These are phyloP conservation scores for Austropuccinia psidii DNA, from an alignment of 1,284 basidiomycete species.

Conservation along the genomic window DNA sequence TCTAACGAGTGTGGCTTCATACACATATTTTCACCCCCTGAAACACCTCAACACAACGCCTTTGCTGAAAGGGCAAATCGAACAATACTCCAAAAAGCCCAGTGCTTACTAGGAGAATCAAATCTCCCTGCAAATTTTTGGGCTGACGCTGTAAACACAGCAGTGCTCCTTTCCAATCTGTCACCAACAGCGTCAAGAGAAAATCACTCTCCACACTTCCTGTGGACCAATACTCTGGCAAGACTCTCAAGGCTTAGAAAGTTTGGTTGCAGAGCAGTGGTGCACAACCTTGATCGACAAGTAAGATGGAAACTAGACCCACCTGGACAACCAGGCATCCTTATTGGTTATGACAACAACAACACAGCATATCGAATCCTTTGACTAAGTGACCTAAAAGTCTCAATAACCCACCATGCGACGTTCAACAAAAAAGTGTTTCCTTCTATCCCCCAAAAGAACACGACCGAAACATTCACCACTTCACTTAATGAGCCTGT, in stretches of 20 bases:
- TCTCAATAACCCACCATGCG: too few relatives aligned
- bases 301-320: too few relatives aligned
- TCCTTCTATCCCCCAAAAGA: too few relatives aligned
- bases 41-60: constrained; percentile 48
- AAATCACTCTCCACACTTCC: background rate
- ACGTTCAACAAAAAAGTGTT: too few relatives aligned
- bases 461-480: too few relatives aligned
- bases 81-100: constrained; percentile 43
- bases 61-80: constrained; percentile 44
- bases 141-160: constrained; percentile 46
- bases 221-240: too few relatives aligned
- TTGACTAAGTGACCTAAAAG: too few relatives aligned
- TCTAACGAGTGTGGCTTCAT: constrained; percentile 45
- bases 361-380: too few relatives aligned
- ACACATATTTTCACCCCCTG: constrained; percentile 46
- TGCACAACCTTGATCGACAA: too few relatives aligned
- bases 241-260: background rate
- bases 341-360: too few relatives aligned
- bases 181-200: constrained; percentile 35
- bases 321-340: background rate
- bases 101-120: constrained; percentile 43
- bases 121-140: constrained; percentile 46
- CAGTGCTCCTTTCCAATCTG: constrained; percentile 47
- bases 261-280: too few relatives aligned
- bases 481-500: too few relatives aligned